These are phyloP conservation scores for Metschnikowia lachancei DNA, from an alignment of 805 yeast genomes.

Conservation along the genomic window DNA sequence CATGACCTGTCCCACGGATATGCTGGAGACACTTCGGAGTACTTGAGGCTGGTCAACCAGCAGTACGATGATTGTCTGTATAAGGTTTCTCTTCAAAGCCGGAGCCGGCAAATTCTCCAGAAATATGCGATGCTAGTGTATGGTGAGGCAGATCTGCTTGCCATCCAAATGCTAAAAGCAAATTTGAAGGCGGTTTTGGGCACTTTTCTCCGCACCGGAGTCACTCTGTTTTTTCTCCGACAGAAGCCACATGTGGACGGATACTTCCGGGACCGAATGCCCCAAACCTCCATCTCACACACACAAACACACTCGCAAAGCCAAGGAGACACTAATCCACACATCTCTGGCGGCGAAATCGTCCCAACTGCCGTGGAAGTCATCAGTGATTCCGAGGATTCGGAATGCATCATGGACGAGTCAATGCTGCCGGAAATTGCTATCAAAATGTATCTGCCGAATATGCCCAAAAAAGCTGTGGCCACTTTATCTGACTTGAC, in stretches of 20 bases:
- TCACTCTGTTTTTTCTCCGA: not conserved
- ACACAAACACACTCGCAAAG: not conserved
- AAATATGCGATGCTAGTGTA: slow-evolving; percentile 12
- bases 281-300: not conserved
- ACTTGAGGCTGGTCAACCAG: slow-evolving; percentile 19
- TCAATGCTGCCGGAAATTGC: not conserved
- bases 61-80: slow-evolving; percentile 21
- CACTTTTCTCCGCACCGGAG: not conserved
- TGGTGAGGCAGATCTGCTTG: not conserved
- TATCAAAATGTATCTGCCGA: not conserved
- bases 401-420: slow-evolving; percentile 12
- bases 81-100: slow-evolving; percentile 23
- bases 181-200: not conserved
- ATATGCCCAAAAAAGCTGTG: slow-evolving; percentile 5
- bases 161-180: not conserved
- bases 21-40: slow-evolving; percentile 22
- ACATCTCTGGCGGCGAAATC: no score
- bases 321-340: no score
- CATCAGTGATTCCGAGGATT: slow-evolving; percentile 27
- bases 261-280: not conserved
- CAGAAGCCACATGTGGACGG: not conserved
- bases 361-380: slow-evolving; percentile 15
- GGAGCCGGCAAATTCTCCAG: slow-evolving; percentile 19
- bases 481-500: slow-evolving; percentile 16
- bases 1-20: slow-evolving; percentile 22